Percentiles rank a stretch among this genome's conserved stretches.
phyloP scores from a whole-genome alignment of 805 yeast genomes.

The Sporopachydermia quercuum region DNA sequence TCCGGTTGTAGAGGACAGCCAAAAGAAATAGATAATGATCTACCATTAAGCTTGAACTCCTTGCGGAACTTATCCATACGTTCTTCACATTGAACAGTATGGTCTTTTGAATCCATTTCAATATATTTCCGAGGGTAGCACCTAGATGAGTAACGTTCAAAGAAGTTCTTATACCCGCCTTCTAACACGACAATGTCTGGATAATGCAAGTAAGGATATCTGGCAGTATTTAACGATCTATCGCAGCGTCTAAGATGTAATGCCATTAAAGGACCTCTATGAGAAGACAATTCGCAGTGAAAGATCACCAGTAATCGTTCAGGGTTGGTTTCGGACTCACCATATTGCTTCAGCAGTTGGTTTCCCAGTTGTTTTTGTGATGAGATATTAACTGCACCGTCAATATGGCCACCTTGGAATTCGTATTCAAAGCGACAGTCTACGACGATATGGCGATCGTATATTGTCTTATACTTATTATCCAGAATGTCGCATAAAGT shows the following conservation, averaged over 20 bases:
- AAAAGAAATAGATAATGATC: not conserved
- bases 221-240: slow-evolving; percentile 52
- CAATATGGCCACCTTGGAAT: slow-evolving; percentile 84
- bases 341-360: slow-evolving; percentile 26
- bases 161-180: slow-evolving; percentile 84
- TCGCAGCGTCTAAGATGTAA: slow-evolving; percentile 72
- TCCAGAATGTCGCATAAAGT: slow-evolving; percentile 43
- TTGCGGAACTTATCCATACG: slow-evolving; percentile 38
- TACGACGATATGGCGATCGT: slow-evolving; percentile 43
- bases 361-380: slow-evolving; percentile 55
- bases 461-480: slow-evolving; percentile 35
- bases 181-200: slow-evolving; percentile 83
- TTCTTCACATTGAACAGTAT: slow-evolving; percentile 32
- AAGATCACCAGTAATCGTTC: slow-evolving; percentile 48
- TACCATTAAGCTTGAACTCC: slow-evolving; percentile 18
- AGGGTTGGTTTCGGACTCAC: slow-evolving; percentile 11
- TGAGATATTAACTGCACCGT: slow-evolving; percentile 65
- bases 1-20: not conserved
- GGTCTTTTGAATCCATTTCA: slow-evolving; percentile 60
- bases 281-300: slow-evolving; percentile 90
- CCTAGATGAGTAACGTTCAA: slow-evolving; percentile 35
- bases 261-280: slow-evolving; percentile 92
- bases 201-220: slow-evolving; percentile 68
- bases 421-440: slow-evolving; percentile 94
- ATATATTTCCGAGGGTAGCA: slow-evolving; percentile 73